These are phyloP conservation scores for Apiospora kogelbergensis DNA, from an alignment of 2,329 filamentous ascomycete species.

Conservation along the genomic window DNA sequence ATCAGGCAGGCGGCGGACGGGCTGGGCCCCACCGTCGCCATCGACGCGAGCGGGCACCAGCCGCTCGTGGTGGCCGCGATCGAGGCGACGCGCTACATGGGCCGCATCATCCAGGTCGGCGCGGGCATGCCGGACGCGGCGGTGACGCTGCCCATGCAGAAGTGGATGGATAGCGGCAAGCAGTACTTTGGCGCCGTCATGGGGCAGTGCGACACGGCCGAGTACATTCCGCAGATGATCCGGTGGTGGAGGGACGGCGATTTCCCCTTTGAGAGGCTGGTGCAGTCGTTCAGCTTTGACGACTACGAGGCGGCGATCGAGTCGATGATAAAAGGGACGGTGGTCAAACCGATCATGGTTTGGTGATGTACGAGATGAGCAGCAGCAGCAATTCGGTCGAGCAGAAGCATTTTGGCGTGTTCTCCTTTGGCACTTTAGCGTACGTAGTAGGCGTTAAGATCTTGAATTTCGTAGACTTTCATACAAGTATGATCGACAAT, in stretches of 20 bases:
- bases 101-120: constrained; percentile 51
- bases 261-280: constrained; percentile 20
- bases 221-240: constrained; percentile 30
- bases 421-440: not conserved
- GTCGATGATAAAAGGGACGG: constrained; percentile 17
- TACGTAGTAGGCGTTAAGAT: no score
- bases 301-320: constrained; percentile 17
- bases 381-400: not conserved
- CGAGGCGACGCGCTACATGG: constrained; percentile 41
- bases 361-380: constrained; percentile 11
- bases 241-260: constrained; percentile 21
- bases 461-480: not conserved
- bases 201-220: constrained; percentile 37
- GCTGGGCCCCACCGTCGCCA: constrained; percentile 42
- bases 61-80: constrained; percentile 41
- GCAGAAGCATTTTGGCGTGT: not conserved
- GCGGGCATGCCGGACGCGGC: constrained; percentile 42
- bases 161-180: constrained; percentile 47
- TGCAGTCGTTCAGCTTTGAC: constrained; percentile 18
- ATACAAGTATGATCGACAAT: no score
- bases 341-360: constrained; percentile 21
- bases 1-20: constrained; percentile 48
- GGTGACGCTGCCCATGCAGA: constrained; percentile 41
- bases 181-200: constrained; percentile 43
- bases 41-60: constrained; percentile 50